Conservation (phyloP, 352 stramenopile genomes). For the Phytophthora litchii region DNA sequence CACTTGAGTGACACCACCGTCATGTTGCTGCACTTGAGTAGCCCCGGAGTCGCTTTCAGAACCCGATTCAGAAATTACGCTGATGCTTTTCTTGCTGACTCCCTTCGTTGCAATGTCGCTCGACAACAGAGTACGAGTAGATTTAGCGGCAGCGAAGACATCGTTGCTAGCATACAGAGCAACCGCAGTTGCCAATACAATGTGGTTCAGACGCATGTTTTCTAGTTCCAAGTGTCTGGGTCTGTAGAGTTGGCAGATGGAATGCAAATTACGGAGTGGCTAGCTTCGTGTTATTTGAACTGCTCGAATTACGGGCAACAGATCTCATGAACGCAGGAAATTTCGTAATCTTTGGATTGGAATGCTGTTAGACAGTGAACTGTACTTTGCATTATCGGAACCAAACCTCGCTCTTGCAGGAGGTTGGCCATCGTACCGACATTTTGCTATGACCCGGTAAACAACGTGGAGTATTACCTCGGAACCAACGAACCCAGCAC, state of each 20-base stretch:
- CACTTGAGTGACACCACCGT: no score
- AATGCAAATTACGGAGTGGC: constrained; percentile 10
- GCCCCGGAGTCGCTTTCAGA: background rate
- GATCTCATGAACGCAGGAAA: no score
- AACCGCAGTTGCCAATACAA: constrained; percentile 13
- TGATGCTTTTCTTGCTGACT: background rate
- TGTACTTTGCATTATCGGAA: no score
- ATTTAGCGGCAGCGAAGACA: background rate
- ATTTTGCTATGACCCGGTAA: no score
- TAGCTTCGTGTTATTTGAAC: no score
- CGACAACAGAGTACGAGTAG: background rate
- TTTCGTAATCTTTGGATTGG: no score
- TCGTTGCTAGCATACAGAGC: constrained; percentile 18
- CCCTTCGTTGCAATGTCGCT: background rate
- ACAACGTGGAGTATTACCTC: no score
- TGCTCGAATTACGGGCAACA: no score
- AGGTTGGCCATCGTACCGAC: no score
- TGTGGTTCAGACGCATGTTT: constrained; percentile 17
- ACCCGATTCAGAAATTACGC: background rate
- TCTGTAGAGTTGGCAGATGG: background rate
- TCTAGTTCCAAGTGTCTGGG: background rate
- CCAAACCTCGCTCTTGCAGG: no score
- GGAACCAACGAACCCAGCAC: no score
- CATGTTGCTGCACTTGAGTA: background rate
- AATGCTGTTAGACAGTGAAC: no score